Base-by-base conservation (phyloP, 768 basidiomycete genomes). In the Pisolithus microcarpus region DNA sequence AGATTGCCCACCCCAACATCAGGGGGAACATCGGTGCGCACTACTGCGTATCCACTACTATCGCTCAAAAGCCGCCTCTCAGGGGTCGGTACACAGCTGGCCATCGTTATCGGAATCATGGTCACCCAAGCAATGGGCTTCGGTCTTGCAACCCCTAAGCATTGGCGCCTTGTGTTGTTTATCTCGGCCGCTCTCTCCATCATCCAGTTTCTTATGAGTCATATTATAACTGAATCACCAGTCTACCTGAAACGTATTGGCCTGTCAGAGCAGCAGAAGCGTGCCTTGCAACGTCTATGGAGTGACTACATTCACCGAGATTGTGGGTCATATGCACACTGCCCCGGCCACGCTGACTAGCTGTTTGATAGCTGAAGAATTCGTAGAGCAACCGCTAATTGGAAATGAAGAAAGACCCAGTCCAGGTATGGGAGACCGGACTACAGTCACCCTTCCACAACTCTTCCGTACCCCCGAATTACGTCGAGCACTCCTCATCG, bases 21-120 rank as follows among this genome's bases (percentile, higher is more conserved):
- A 84, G 80, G 56, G 87, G 87, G 18, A 84, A 72, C 50, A 72
- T 92, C 54, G 90, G 89, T 82, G 53, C 23, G 76, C 63, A 4
- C 16, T 0, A 23, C 4, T 43, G 18, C 42, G 24, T 43, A 13
- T 7, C 38, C 16, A 18, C 40, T 21, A 7, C 5, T 51, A 43
- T 28, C 43, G 51, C 48, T 24, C 13, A 15, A 18, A 26, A 9
- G 40, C 15, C 43, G 2, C 4, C 18, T 8, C 46, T 18, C 52
- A 88, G 87, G 87, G 19, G 85, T 91, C 24, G 72, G 92, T 26
- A 89, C 85, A 0, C 91, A 92, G 58, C 70, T 93, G 24, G 81
- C 78, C 37, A 86, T 95, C 59, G 90, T 95, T 31, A 67, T 90
- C 48, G 90, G 90, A 26, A 86, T 96, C 56, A 84, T 95, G 75